A percentile compares a stretch with the other conserved stretches of the same genome.
These are phyloP conservation scores for Mariannaea sp. DNA, from an alignment of 2,329 filamentous ascomycete species.

Conservation along the genomic window DNA sequence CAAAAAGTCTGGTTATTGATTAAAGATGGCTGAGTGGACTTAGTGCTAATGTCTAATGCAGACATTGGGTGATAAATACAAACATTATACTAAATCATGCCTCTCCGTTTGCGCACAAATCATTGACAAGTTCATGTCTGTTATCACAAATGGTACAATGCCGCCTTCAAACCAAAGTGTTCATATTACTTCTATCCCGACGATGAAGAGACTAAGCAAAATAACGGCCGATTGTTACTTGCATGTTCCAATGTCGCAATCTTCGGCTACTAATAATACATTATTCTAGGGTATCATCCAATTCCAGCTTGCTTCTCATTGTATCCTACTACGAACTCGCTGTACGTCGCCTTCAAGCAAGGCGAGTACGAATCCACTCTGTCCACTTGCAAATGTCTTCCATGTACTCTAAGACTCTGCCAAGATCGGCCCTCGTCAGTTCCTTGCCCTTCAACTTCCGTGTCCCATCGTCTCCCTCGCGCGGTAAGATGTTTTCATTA, in stretches of 20 bases:
- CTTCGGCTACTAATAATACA: background rate
- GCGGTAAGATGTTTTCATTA: conserved; percentile 56
- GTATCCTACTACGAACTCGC: background rate
- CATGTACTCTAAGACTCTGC: conserved; percentile 52
- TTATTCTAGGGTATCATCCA: conserved; percentile 35
- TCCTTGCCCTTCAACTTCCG: conserved; percentile 43
- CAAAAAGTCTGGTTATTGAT: background rate
- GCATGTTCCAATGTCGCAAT: background rate
- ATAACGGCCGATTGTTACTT: background rate
- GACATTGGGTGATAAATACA: no score
- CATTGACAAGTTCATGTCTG: no score
- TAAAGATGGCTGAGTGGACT: background rate
- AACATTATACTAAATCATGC: no score
- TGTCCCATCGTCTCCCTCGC: conserved; percentile 19
- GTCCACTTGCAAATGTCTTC: conserved; percentile 60
- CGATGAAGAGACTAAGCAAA: no score
- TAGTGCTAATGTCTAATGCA: background rate
- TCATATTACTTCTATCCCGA: background rate
- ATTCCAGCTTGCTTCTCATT: conserved; percentile 16
- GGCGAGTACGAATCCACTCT: conserved; percentile 55
- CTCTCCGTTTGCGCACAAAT: no score
- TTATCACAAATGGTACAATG: no score
- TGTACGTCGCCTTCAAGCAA: conserved; percentile 30
- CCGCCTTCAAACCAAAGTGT: background rate
- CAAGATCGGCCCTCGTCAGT: conserved; percentile 50